Evolutionary conservation across 176 grass and related monocot species (phyloP), one percentile per base, ranked within the genome.

Genomic region (Chrysopogon serrulatus): DNA sequence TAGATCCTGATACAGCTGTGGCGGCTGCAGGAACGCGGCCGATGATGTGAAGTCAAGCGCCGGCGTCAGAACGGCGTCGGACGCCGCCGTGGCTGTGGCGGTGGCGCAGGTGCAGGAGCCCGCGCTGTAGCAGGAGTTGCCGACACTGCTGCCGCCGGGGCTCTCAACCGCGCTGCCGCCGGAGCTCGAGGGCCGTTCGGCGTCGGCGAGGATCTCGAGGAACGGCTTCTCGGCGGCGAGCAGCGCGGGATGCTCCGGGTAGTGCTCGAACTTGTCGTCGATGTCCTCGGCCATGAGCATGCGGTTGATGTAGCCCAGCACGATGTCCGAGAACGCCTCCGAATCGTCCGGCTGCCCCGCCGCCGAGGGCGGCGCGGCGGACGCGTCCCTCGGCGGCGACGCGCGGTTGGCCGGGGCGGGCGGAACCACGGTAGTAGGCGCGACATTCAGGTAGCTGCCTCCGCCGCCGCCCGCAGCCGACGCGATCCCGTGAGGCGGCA

Each of bases 241-340:
- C 83, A 98, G 83, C 43, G 61, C 93, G 23, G 80, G 80, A 36
- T 90, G 90, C 81, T 86, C 90, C 51, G 88, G 92, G 77, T 90
- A 91, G 82, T 91, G 88, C 27, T 98, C 93, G 81, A 96, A 96
- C 77, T 96, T 96, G n/a, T 90, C 91, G 78, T 96, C 96, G 66
- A 94, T 94, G 82, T 94, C 93, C 88, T 94, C 96, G 72, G 94
- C 96, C 96, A 99, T 94, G 21, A 99, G 91, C 73, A 92, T 96
- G 60, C 85, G 89, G 83, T 83, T 85, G 86, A 99, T 99, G 87
- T 95, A 96, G 5, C 74, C 89, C 28, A 99, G 80, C 21, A 88
- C 89, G 73, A 99, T 99, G 59, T 99, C 96, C 27, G 93, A 93
- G 91, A 95, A 92, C 24, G 71, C 85, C 89, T 95, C 87, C 5